phyloP scores from a whole-genome alignment of 306 rosid species.

The Cyamopsis tetragonoloba region DNA sequence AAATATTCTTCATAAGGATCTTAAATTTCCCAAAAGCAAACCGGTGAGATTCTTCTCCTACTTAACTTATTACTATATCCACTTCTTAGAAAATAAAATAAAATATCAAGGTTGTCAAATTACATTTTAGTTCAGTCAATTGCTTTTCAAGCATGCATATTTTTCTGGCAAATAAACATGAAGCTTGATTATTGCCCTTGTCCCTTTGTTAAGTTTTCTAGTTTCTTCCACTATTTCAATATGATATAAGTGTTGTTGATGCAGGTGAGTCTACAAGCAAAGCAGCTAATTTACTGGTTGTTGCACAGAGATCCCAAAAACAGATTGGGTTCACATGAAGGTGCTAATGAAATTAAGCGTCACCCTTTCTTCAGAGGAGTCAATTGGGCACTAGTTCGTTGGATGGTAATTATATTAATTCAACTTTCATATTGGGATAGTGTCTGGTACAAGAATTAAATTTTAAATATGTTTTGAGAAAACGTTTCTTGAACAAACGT shows the following conservation, averaged over 20 bases:
- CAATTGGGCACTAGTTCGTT: slow-evolving; percentile 93
- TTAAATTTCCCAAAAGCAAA: slow-evolving; percentile 80
- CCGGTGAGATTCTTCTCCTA: slow-evolving; percentile 41
- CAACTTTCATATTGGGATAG: too few species aligned
- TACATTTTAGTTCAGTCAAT: too few species aligned
- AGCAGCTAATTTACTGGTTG: slow-evolving; percentile 71
- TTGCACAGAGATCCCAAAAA: slow-evolving; percentile 76
- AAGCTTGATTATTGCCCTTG: too few species aligned
- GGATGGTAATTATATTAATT: slow-evolving; percentile 52
- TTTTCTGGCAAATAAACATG: too few species aligned
- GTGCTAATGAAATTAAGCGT: slow-evolving; percentile 77
- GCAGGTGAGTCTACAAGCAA: slow-evolving; percentile 78
- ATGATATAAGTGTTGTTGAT: slow-evolving; percentile 10
- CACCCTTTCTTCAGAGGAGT: slow-evolving; percentile 80
- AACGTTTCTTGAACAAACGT: too few species aligned
- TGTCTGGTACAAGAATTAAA: too few species aligned
- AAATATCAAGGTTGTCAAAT: too few species aligned
- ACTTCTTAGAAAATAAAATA: too few species aligned
- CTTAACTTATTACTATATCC: background rate
- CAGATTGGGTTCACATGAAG: slow-evolving; percentile 81
- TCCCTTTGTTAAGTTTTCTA: too few species aligned
- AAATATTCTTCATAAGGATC: slow-evolving; percentile 94
- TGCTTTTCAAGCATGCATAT: too few species aligned
- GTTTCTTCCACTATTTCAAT: slow-evolving; percentile 18
- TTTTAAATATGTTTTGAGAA: too few species aligned